Conservation (phyloP, 139 green algal genomes). For the Mesostigma viride region DNA sequence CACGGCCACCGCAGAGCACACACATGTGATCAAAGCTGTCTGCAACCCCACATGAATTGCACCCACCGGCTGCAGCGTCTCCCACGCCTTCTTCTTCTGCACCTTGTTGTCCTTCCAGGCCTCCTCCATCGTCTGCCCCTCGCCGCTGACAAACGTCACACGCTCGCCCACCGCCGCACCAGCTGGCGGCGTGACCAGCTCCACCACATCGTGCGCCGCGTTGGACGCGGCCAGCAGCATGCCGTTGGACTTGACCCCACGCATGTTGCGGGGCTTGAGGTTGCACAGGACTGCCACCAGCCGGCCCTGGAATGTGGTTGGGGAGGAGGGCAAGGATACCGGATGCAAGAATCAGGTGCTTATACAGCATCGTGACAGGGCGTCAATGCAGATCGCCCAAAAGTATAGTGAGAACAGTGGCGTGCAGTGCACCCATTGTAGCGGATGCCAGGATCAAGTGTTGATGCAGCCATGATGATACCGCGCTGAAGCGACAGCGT, state of each 20-base stretch:
- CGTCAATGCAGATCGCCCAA: background rate
- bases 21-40: too few relatives aligned
- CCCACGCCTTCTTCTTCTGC: constrained; percentile 53
- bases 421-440: too few relatives aligned
- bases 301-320: constrained; percentile 42
- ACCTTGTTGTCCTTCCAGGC: constrained; percentile 30
- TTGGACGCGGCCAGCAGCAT: constrained; percentile 73
- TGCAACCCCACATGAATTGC: too few relatives aligned
- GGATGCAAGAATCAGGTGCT: background rate
- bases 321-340: background rate
- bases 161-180: constrained; percentile 56
- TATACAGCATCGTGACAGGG: too few relatives aligned
- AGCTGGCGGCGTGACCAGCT: constrained; percentile 54
- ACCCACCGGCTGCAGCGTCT: constrained; percentile 34
- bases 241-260: constrained; percentile 59
- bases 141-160: constrained; percentile 49
- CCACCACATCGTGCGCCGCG: constrained; percentile 54
- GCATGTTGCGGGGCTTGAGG: constrained; percentile 61
- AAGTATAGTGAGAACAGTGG: too few relatives aligned
- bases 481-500: too few relatives aligned
- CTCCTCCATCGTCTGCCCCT: constrained; percentile 18
- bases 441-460: too few relatives aligned
- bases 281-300: constrained; percentile 76
- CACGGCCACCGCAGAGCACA: too few relatives aligned
- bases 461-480: too few relatives aligned